phyloP scores from a whole-genome alignment of 139 green algal genomes.

The Closterium sp. region DNA sequence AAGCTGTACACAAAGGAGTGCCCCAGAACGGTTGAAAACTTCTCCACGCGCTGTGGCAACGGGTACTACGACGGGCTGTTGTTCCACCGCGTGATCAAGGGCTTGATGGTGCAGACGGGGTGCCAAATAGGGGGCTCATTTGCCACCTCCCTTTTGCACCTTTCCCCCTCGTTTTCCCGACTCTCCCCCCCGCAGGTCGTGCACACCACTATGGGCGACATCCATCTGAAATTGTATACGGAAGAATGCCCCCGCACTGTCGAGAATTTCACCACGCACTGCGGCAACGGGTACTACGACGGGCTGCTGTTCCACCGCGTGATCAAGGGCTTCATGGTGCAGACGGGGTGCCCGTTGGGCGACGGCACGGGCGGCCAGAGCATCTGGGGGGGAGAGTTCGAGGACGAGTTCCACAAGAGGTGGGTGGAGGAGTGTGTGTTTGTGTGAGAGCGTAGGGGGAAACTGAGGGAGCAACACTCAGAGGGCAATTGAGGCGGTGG shows the following conservation, averaged over 20 bases:
- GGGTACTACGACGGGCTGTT: slow-evolving; percentile 92
- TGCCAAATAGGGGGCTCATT: no score
- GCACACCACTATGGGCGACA: slow-evolving; percentile 80
- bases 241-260: slow-evolving; percentile 92
- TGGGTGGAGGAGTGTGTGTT: not conserved
- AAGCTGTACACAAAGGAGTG: slow-evolving; percentile 93
- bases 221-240: slow-evolving; percentile 87
- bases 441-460: no score
- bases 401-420: slow-evolving; percentile 88
- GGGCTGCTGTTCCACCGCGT: slow-evolving; percentile 88
- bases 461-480: no score
- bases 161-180: not conserved
- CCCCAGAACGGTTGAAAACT: slow-evolving; percentile 96
- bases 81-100: slow-evolving; percentile 94
- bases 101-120: slow-evolving; percentile 96
- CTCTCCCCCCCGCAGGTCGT: slow-evolving; percentile 55
- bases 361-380: slow-evolving; percentile 94
- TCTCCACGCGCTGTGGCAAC: slow-evolving; percentile 85
- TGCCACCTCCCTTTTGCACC: not conserved
- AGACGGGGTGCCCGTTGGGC: slow-evolving; percentile 77
- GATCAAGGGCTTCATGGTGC: no score
- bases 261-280: slow-evolving; percentile 97
- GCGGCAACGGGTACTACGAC: slow-evolving; percentile 92
- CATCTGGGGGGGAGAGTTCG: slow-evolving; percentile 97
- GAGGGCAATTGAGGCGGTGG: no score